Conservation (phyloP, 345 rosid genomes). For the Hibiscus trionum region DNA sequence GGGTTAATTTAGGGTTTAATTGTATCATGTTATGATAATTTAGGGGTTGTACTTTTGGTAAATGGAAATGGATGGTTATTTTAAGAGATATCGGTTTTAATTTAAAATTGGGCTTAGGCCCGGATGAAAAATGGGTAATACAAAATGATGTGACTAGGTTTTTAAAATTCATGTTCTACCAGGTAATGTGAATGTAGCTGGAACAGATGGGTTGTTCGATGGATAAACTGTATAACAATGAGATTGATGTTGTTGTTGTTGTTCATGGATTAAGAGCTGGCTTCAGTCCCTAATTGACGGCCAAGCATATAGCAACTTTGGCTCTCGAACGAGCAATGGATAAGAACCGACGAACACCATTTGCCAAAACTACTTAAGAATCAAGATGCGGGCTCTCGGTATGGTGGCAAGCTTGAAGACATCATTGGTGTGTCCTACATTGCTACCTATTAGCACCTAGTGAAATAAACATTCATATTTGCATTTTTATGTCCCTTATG, state of each 20-base stretch:
- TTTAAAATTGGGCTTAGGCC: too few species aligned
- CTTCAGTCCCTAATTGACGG: slow-evolving; percentile 57
- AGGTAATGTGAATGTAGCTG: slow-evolving; percentile 81
- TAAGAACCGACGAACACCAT: slow-evolving; percentile 71
- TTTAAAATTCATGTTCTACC: slow-evolving; percentile 60
- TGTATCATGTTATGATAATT: too few species aligned
- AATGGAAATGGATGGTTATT: too few species aligned
- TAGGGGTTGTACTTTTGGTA: too few species aligned
- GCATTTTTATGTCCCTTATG: neutral
- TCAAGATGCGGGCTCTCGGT: slow-evolving; percentile 82
- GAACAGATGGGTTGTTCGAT: slow-evolving; percentile 75
- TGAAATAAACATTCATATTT: neutral
- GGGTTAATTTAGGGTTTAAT: too few species aligned
- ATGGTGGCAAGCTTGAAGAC: slow-evolving; percentile 97
- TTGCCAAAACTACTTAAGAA: slow-evolving; percentile 53
- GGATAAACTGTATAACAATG: slow-evolving; percentile 79
- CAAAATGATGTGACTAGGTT: slow-evolving; percentile 30
- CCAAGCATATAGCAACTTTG: slow-evolving; percentile 78
- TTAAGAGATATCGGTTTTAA: too few species aligned
- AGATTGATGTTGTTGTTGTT: slow-evolving; percentile 63
- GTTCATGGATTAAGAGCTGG: slow-evolving; percentile 71
- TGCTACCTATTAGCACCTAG: slow-evolving; percentile 15
- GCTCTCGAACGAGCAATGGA: slow-evolving; percentile 77
- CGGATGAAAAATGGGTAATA: too few species aligned
- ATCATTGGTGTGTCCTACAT: slow-evolving; percentile 78